phyloP scores from a whole-genome alignment of 2,329 filamentous ascomycete genomes.

The Penicillium italicum region DNA sequence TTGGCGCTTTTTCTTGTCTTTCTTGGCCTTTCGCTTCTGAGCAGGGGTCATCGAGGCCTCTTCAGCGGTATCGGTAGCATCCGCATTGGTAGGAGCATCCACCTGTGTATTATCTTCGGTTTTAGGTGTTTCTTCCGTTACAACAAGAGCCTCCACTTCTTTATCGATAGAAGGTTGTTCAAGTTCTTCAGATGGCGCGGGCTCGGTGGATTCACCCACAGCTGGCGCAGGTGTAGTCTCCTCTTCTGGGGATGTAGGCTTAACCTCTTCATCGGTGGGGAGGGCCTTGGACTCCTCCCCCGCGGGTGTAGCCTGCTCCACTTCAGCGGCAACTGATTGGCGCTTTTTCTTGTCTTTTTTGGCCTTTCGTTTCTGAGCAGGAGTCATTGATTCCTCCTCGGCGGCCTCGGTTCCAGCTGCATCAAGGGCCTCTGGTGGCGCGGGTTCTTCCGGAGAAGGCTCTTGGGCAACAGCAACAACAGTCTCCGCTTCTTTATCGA shows the following conservation, averaged over 20 bases:
- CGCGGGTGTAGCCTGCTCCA: background rate
- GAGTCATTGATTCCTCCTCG: constrained; percentile 12
- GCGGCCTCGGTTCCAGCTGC: background rate
- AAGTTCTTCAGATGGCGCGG: background rate
- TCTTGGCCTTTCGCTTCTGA: constrained; percentile 19
- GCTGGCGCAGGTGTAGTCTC: background rate
- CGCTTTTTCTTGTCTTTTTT: constrained; percentile 25
- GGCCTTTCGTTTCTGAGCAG: constrained; percentile 17
- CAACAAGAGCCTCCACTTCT: background rate
- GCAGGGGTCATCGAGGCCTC: constrained; percentile 16
- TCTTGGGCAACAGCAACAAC: no score
- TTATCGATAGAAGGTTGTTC: no score
- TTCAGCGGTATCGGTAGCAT: background rate
- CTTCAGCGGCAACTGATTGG: constrained; percentile 9
- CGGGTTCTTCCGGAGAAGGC: no score
- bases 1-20: constrained; percentile 24
- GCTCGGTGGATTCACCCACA: background rate
- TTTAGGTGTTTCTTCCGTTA: background rate
- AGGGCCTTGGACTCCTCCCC: no score
- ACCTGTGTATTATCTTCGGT: background rate
- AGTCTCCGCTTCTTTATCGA: no score
- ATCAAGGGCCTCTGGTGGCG: no score
- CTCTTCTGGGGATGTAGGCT: background rate
- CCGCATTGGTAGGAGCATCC: background rate
- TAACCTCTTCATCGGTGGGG: background rate